Evolutionary conservation across 148 eudicot genomes (phyloP), one percentile per base, ranked within the genome.

Genomic region (Amaranthus hypochondriacus): DNA sequence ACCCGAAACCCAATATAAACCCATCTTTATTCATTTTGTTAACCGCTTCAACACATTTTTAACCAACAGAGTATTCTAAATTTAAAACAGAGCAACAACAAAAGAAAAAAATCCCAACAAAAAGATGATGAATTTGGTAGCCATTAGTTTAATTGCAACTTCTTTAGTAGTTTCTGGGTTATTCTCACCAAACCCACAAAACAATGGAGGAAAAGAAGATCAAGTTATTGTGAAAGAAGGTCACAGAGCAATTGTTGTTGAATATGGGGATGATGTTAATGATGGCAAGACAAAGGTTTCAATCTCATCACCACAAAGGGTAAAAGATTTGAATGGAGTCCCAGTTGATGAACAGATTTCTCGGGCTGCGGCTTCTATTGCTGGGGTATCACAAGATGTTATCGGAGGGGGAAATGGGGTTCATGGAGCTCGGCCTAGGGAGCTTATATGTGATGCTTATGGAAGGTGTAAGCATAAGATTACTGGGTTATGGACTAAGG

Each of bases 111-210:
- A 18, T 18, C 18, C 18, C 18, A 18, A 18, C 18, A 18, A 9
- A 13, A 85, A 60, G 57, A 88, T 90, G 97, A 88, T 90, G 90
- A 92, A 92, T 46, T 62, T 79, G 52, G 57, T 90, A 47, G 90
- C 89, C 28, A 13, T 92, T 56, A 13, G 78, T 68, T 81, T 92
- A 11, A 70, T 90, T 0, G 15, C 84, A 9, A 81, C 90, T 0
- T 80, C 93, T 9, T 70, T 90, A 1, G 84, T 80, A 8, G 75
- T 84, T 3, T 88, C 96, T 11, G 84, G 87, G 4, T 68, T 92
- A 6, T 86, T 79, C 78, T 85, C 92, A 52, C 88, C 95, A 56
- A 64, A 43, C 63, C 87, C 89, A 39, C 66, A 75, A 13, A 73
- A 13, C 57, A 70, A 66, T 11, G 63, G 9, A 15, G 54, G 71